Base-by-base conservation (phyloP, 805 yeast genomes). In the Lipomyces starkeyi region DNA sequence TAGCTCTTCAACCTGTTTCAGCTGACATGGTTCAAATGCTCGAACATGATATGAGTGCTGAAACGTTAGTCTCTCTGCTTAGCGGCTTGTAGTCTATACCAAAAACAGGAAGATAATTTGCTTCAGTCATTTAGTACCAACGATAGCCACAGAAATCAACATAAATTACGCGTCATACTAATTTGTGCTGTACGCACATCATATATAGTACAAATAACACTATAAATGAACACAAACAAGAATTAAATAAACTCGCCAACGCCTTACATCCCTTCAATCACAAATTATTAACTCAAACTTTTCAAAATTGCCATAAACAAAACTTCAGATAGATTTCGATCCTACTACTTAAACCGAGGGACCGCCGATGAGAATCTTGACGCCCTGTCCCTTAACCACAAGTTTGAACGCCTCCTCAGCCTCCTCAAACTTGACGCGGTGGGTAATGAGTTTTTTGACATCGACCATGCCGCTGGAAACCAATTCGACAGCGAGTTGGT, bases 291-390 rank as follows among this genome's bases (percentile, higher is more conserved):
- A 37, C 13, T 13, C 43, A 11, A 37, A 37, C 43, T 37, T 13
- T 37, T 37, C 14, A 9, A 37, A 11, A 13, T 13, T 13, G 43
- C 6, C 6, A 17, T n/a, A 17, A 43, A 43, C 20, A 43, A 43
- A 8, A 17, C 49, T 43, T 17, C 14, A 7, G 3, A 43, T 17
- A 43, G 22, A 43, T 43, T 13, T 13, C 17, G 40, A 37, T 13
- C 40, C 40, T 2, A 14, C 40, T 37, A 29, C 32, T 11, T 37
- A n/a, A 17, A n/a, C 20, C 9, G 64, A 40, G 13, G 97, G 97
- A 3, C 97, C 97, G 63, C 85, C 88, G 71, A 92, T 93, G 75
- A 92, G 86, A 70, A 91, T 88, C 82, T 92, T 92, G 74, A 91
- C 87, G 65, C 90, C 89, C 70, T 84, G 80, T 58, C 93, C 93